Evolutionary conservation across 495 filamentous ascomycete species (phyloP), one percentile per base, ranked within the genome.

Genomic region (Cercophora samala): DNA sequence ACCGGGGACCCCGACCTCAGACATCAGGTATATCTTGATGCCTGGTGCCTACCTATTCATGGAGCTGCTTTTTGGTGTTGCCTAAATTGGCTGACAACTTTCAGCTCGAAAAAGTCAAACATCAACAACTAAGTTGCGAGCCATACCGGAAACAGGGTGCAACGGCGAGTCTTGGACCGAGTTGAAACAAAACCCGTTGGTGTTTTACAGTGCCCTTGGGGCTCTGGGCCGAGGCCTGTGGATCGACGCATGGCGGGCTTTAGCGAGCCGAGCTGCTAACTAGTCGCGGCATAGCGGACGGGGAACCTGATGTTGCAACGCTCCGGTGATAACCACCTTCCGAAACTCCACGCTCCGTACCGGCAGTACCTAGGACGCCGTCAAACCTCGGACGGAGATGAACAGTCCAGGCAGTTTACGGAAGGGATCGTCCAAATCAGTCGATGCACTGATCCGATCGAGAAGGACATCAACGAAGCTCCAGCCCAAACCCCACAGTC

Each of bases 41-140:
- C 58, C 58, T 60, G 58, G 58, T 15, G 58, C 24, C 26, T 54
- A n/a, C 52, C 19, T 56, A 21, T 21, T 56, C 54, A 6, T 56
- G 54, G 54, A 24, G 6, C 11, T 18, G 11, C 24, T 60, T 60
- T 60, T 25, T 60, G 8, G 22, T 25, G 58, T 8, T 60, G 58
- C 58, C 58, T 60, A 29, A 60, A n/a, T n/a, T n/a, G n/a, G n/a
- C n/a, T n/a, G n/a, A n/a, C n/a, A n/a, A n/a, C n/a, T n/a, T n/a
- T n/a, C n/a, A n/a, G n/a, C n/a, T n/a, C n/a, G n/a, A n/a, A n/a
- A n/a, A n/a, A n/a, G n/a, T n/a, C 2, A 60, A 29, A 25, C 58
- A 24, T 26, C 8, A n/a, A n/a, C n/a, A n/a, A n/a, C 11, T 60
- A 0, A 18, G 58, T 1, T 29, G 11, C 5, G 6, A 46, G 37